Percentiles rank a stretch among this genome's conserved stretches.
These are phyloP conservation scores for Handroanthus guayacan DNA, from an alignment of 257 asterid genomes.

Conservation along the genomic window DNA sequence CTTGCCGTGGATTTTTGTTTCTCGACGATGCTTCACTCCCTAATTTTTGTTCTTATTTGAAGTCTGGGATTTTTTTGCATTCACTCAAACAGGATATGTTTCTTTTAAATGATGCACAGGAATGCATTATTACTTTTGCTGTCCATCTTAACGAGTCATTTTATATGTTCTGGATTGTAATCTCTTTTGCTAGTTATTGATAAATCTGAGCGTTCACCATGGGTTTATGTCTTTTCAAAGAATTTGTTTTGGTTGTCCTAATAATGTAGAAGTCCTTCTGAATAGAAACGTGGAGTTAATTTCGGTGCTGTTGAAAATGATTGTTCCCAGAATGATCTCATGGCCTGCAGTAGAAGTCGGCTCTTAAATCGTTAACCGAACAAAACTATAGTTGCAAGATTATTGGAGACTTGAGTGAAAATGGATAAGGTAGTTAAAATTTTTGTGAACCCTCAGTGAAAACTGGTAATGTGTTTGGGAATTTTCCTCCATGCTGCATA, in stretches of 20 bases:
- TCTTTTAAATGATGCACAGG: neutral
- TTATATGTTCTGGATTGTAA: neutral
- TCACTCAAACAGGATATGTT: neutral
- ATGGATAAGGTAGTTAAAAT: neutral
- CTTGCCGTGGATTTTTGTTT: neutral
- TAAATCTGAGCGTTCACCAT: no score
- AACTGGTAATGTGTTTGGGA: neutral
- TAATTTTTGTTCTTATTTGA: neutral
- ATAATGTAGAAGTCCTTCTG: no score
- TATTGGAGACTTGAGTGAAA: neutral
- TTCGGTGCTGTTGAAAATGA: no score
- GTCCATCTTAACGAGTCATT: neutral
- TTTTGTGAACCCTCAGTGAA: neutral
- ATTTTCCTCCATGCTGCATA: no score
- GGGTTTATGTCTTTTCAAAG: no score
- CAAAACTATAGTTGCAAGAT: neutral
- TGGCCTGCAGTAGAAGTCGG: no score
- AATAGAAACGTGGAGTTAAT: no score
- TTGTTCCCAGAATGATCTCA: no score
- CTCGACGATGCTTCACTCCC: neutral
- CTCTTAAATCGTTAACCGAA: neutral
- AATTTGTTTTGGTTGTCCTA: no score
- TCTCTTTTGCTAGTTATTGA: no score
- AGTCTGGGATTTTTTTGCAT: neutral
- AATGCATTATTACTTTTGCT: neutral